Conservation (phyloP, 176 grass and related monocot genomes). For the Areca catechu region DNA sequence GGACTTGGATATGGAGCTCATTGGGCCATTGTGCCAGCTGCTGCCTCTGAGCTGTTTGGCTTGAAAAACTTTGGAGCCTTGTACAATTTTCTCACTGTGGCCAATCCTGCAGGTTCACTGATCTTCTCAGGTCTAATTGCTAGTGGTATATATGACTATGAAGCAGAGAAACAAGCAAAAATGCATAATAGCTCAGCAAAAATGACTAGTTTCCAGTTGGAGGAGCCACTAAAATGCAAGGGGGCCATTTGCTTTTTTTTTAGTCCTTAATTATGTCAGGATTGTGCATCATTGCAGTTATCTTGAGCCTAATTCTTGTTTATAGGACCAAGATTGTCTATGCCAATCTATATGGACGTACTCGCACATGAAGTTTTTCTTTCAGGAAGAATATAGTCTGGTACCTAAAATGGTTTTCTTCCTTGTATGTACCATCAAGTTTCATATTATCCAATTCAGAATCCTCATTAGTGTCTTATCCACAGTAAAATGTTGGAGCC, state of each 20-base stretch:
- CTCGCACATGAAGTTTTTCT: slow-evolving; percentile 3
- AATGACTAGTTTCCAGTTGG: background rate
- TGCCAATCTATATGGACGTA: background rate
- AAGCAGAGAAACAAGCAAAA: background rate
- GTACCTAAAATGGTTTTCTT: no score
- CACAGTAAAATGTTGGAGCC: no score
- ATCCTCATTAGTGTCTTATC: no score
- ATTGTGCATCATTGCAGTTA: background rate
- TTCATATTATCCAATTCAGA: no score
- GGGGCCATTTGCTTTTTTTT: background rate
- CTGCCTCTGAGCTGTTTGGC: slow-evolving; percentile 1
- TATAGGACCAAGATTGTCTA: slow-evolving; percentile 3
- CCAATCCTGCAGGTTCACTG: background rate
- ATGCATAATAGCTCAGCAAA: background rate
- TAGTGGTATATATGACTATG: slow-evolving; percentile 5
- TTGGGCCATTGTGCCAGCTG: slow-evolving; percentile 1
- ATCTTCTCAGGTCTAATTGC: background rate
- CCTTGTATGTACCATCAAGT: no score
- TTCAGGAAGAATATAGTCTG: background rate
- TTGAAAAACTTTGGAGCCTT: slow-evolving; percentile 1
- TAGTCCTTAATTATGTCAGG: background rate
- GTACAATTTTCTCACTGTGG: background rate
- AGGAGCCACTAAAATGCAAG: slow-evolving; percentile 1
- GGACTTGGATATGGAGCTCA: slow-evolving; percentile 4
- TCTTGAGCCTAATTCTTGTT: slow-evolving; percentile 1